A percentile compares a stretch with the other conserved stretches of the same genome.
Conservation (phyloP, 768 basidiomycete species). For the Floccularia luteovirens region DNA sequence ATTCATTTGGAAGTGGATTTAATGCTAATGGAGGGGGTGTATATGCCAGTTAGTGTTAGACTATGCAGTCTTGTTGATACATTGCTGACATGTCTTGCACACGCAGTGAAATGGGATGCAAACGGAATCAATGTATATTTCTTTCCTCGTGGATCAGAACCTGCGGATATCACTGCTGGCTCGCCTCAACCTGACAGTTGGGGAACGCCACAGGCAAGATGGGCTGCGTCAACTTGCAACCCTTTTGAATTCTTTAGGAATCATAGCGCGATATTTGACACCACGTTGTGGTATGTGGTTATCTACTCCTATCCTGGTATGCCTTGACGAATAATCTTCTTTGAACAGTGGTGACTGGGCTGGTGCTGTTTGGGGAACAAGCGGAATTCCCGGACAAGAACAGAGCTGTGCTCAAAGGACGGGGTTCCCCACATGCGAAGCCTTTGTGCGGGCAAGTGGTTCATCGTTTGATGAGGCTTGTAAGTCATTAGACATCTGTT, state of each 20-base stretch:
- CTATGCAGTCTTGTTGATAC: not conserved
- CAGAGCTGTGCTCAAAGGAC: conserved; percentile 82
- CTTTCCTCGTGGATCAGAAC: conserved; percentile 70
- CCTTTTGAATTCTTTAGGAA: conserved; percentile 74
- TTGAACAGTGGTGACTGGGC: conserved; percentile 81
- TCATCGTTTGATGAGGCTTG: conserved; percentile 69
- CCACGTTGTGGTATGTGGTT: conserved; percentile 64
- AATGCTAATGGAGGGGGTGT: conserved; percentile 83
- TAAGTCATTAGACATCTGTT: conserved; percentile 30
- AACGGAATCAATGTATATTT: conserved; percentile 75
- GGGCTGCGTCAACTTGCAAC: conserved; percentile 69
- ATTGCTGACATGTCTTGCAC: not conserved
- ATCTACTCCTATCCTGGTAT: conserved; percentile 3
- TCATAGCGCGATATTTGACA: conserved; percentile 79
- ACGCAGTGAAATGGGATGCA: conserved; percentile 68
- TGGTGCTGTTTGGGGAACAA: conserved; percentile 60
- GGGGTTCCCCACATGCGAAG: conserved; percentile 73
- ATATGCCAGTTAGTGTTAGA: conserved; percentile 69
- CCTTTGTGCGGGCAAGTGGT: conserved; percentile 70
- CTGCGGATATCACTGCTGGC: conserved; percentile 66
- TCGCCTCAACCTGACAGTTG: conserved; percentile 71
- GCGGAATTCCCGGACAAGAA: conserved; percentile 78
- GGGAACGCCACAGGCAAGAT: conserved; percentile 73
- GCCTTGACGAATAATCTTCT: not conserved
- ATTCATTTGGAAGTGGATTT: conserved; percentile 80